Base-by-base conservation (phyloP, 2,329 filamentous ascomycete genomes). In the Sporothrix curviconia region DNA sequence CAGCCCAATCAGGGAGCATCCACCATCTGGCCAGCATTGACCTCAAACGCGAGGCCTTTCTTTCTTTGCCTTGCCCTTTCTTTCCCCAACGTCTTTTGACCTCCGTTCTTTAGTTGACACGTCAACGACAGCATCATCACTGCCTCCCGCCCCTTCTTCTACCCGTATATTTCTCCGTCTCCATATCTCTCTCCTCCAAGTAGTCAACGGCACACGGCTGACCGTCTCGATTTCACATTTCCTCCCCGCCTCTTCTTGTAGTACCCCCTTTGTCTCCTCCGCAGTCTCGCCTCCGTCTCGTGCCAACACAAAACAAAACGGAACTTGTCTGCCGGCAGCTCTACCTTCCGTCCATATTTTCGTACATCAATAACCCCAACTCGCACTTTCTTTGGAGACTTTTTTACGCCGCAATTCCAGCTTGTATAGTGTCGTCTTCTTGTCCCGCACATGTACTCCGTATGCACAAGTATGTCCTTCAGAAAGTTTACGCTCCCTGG, bases 1-100 rank as follows among this genome's bases (percentile, higher is more conserved):
- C 43, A 11, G 57, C 44, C 64, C 58, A 58, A 57, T 62, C 58
- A 59, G 47, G 37, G 22, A n/a, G 17, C 22, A 28, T 22, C 22
- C 12, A 30, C 24, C 36, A 30, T 8, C 7, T 43, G 53, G 51
- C 52, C 46, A 42, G 17, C 30, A 5, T 19, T 14, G 52, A 56
- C 52, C 46, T 59, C 57, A 59, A 56, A 59, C 57, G 39, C 34
- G 9, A 34, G 8, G 3, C 12, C 47, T 50, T 36, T 34, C 28
- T 24, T 28, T 52, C 34, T 52, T 54, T 30, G 14, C 24, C 42
- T 28, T 55, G 9, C 4, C 42, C n/a, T 17, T 40, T 11, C 12
- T 51, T 25, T 22, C 34, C 28, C 40, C 37, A 22, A 28, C 19
- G 34, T 43, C 39, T 34, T 32, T 34, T 5, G 39, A 9, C 9